Base-by-base conservation (phyloP, 2,329 filamentous ascomycete species). In the Huntiella savannae region DNA sequence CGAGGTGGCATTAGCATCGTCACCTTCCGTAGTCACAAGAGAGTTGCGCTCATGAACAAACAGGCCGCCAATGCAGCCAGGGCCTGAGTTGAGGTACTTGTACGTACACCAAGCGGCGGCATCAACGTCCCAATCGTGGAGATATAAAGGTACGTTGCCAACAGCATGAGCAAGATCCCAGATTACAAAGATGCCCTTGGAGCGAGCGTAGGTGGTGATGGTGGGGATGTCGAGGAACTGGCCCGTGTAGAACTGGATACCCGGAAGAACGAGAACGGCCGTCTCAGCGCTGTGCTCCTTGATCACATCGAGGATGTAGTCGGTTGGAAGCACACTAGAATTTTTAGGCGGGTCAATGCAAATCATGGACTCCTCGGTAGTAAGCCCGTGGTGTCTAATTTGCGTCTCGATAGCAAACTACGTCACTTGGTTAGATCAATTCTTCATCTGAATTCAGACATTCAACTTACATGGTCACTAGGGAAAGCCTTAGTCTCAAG, bases 61-160 rank as follows among this genome's bases (percentile, higher is more conserved):
- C 1, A 79, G 66, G 0, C 80, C 85, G 1, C 75, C 84, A 52
- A 92, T 92, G 12, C 77, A 71, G 3, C 86, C 86, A 0, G 86
- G 84, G 0, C 86, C 86, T 19, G 78, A 77, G 58, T 93, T 93
- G 59, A 93, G 72, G 63, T 94, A 94, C 64, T 94, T 94, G 69
- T 94, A 94, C 13, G 79, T 87, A 62, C 86, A 94, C 86, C 86
- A 94, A 46, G 74, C 82, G 12, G 87, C 86, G 55, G 93, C 93
- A 59, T 94, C 86, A 33, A 92, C 84, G 53, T 82, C 71, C 86
- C 86, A 94, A 54, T 88, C 82, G 60, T 93, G 85, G 15, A 94
- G 68, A 49, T 68, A 63, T 13, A 94, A 62, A 36, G 81, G 76
- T 2, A 92, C 82, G 56, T 94, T 94, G 32, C 86, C 86, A 16